phyloP scores from a whole-genome alignment of 768 basidiomycete genomes.

The Pulveroboletus sp. region DNA sequence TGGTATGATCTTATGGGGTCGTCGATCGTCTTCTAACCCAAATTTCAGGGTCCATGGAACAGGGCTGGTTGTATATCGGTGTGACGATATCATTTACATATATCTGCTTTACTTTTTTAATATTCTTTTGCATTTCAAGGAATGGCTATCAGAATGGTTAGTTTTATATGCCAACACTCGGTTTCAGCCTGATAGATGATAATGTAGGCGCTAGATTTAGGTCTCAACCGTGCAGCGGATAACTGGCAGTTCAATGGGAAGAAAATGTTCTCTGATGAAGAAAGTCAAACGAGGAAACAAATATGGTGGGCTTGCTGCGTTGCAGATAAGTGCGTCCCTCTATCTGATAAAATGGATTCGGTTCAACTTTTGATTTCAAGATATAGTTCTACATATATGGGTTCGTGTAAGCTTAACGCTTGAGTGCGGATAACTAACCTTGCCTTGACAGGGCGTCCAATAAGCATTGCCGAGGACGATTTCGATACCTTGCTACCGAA shows the following conservation, averaged over 20 bases:
- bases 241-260: slow-evolving; percentile 65
- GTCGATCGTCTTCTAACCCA: slow-evolving; percentile 9
- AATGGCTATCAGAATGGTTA: slow-evolving; percentile 73
- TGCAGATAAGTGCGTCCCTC: slow-evolving; percentile 56
- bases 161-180: slow-evolving; percentile 5
- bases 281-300: slow-evolving; percentile 66
- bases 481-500: slow-evolving; percentile 63
- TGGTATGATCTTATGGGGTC: slow-evolving; percentile 37
- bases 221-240: slow-evolving; percentile 73
- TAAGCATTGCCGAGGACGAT: slow-evolving; percentile 62
- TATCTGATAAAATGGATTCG: neutral
- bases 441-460: slow-evolving; percentile 50
- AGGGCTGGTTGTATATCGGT: slow-evolving; percentile 84
- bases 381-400: slow-evolving; percentile 73
- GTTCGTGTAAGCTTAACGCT: slow-evolving; percentile 28
- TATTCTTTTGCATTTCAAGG: slow-evolving; percentile 32
- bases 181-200: slow-evolving; percentile 2
- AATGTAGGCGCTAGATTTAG: slow-evolving; percentile 68
- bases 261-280: slow-evolving; percentile 57
- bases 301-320: slow-evolving; percentile 78
- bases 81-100: slow-evolving; percentile 4
- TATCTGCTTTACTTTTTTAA: neutral
- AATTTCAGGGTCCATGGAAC: slow-evolving; percentile 57
- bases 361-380: slow-evolving; percentile 31
- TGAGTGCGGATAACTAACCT: slow-evolving; percentile 3